phyloP scores from a whole-genome alignment of 2,329 filamentous ascomycete species.

The Colletotrichum sidae region DNA sequence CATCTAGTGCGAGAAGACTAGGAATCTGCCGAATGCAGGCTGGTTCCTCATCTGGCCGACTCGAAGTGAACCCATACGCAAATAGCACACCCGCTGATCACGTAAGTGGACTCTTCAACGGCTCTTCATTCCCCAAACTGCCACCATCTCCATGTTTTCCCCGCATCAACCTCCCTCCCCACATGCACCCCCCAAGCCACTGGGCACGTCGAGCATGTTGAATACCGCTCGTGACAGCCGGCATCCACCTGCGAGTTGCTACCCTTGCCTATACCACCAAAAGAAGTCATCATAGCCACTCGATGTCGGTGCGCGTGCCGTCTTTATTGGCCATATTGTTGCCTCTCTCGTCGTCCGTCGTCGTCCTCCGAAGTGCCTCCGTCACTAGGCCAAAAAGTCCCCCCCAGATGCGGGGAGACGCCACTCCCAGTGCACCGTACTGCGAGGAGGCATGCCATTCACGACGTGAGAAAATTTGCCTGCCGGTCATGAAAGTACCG shows the following conservation, averaged over 20 bases:
- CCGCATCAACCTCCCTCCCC: slow-evolving; percentile 13
- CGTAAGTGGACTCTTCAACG: slow-evolving; percentile 10
- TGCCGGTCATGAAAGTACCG: neutral
- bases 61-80: too few relatives aligned
- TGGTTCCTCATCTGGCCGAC: too few relatives aligned
- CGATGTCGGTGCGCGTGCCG: slow-evolving; percentile 1
- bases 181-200: neutral
- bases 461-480: slow-evolving; percentile 3
- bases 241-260: slow-evolving; percentile 20
- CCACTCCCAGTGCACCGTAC: neutral
- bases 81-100: too few relatives aligned
- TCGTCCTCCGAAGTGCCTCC: slow-evolving; percentile 22
- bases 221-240: slow-evolving; percentile 25
- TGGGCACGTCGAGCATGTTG: neutral
- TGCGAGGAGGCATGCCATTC: slow-evolving; percentile 6
- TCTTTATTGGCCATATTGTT: slow-evolving; percentile 6
- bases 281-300: slow-evolving; percentile 32
- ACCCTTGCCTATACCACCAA: slow-evolving; percentile 18
- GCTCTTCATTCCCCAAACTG: slow-evolving; percentile 12
- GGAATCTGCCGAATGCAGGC: too few relatives aligned
- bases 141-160: neutral
- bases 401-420: slow-evolving; percentile 2
- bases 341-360: neutral
- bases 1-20: too few relatives aligned
- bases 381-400: neutral